phyloP scores from a whole-genome alignment of 352 stramenopile species.

The Thraustotheca clavata region DNA sequence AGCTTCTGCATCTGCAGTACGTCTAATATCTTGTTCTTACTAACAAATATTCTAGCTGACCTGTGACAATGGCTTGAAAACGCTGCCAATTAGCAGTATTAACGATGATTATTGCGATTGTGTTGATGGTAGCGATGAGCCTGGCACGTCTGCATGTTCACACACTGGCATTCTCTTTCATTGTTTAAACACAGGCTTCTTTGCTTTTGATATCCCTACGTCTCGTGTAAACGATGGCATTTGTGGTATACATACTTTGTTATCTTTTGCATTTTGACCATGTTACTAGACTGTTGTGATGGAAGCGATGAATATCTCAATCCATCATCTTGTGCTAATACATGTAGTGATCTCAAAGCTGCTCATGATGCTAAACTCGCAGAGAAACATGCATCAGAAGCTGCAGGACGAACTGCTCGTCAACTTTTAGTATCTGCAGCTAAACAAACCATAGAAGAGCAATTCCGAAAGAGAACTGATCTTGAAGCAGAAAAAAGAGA shows the following conservation, averaged over 20 bases:
- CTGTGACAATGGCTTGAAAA: conserved; percentile 52
- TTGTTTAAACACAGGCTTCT: conserved; percentile 74
- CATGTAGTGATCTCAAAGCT: conserved; percentile 33
- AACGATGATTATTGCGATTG: conserved; percentile 97
- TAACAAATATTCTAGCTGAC: conserved; percentile 35
- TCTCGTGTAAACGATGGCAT: conserved; percentile 69
- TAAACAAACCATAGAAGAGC: conserved; percentile 20
- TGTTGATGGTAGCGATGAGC: conserved; percentile 82
- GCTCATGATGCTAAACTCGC: conserved; percentile 40
- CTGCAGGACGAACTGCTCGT: conserved; percentile 49
- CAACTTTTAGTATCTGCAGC: conserved; percentile 28
- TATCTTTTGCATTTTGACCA: neutral
- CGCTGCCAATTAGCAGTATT: conserved; percentile 42
- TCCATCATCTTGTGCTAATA: conserved; percentile 36
- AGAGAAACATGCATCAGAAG: conserved; percentile 58
- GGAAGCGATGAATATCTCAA: conserved; percentile 71
- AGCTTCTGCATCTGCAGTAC: conserved; percentile 17
- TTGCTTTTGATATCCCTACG: conserved; percentile 43
- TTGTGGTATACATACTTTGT: conserved; percentile 34
- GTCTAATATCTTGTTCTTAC: conserved; percentile 18
- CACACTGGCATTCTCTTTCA: conserved; percentile 49
- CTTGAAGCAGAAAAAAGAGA: conserved; percentile 20
- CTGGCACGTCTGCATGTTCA: conserved; percentile 78
- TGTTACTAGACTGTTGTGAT: conserved; percentile 74
- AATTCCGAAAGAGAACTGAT: conserved; percentile 12